Percentiles rank a stretch among this genome's conserved stretches.
phyloP scores from a whole-genome alignment of 352 stramenopile species.

The Phytophthora idaei region DNA sequence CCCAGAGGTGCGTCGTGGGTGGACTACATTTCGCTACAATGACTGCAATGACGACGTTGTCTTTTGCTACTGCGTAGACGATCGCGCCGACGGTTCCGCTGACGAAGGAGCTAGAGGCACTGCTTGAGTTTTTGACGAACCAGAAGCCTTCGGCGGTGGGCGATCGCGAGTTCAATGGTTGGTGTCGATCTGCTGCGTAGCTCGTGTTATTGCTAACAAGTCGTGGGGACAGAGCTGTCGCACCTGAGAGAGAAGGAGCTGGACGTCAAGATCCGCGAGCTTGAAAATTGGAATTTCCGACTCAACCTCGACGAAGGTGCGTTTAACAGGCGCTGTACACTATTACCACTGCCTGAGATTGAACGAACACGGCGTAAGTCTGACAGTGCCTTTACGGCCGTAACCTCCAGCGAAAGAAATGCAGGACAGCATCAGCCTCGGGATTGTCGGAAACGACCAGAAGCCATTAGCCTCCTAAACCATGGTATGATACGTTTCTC shows the following conservation, averaged over 20 bases:
- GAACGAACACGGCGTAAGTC: background rate
- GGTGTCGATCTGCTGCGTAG: background rate
- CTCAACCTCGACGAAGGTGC: slow-evolving; percentile 82
- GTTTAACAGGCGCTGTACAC: background rate
- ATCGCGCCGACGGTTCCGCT: slow-evolving; percentile 55
- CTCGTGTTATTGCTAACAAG: background rate
- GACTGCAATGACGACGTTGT: background rate
- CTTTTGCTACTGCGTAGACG: slow-evolving; percentile 37
- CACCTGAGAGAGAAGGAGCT: slow-evolving; percentile 70
- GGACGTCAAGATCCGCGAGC: slow-evolving; percentile 72
- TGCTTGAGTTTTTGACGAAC: slow-evolving; percentile 65
- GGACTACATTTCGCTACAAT: background rate
- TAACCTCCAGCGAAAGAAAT: slow-evolving; percentile 40
- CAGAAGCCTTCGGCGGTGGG: slow-evolving; percentile 40
- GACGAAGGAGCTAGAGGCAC: slow-evolving; percentile 53
- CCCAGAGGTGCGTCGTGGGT: slow-evolving; percentile 26
- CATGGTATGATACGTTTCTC: background rate
- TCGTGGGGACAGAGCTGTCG: slow-evolving; percentile 41
- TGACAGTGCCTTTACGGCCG: slow-evolving; percentile 10
- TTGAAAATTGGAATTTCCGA: slow-evolving; percentile 84
- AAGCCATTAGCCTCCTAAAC: background rate
- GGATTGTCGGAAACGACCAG: slow-evolving; percentile 29
- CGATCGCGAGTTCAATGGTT: slow-evolving; percentile 56
- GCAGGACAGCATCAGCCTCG: slow-evolving; percentile 50
- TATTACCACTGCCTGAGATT: too few species aligned